Base-by-base conservation (phyloP, 1,284 basidiomycete species). In the Takashimella koratensis region DNA sequence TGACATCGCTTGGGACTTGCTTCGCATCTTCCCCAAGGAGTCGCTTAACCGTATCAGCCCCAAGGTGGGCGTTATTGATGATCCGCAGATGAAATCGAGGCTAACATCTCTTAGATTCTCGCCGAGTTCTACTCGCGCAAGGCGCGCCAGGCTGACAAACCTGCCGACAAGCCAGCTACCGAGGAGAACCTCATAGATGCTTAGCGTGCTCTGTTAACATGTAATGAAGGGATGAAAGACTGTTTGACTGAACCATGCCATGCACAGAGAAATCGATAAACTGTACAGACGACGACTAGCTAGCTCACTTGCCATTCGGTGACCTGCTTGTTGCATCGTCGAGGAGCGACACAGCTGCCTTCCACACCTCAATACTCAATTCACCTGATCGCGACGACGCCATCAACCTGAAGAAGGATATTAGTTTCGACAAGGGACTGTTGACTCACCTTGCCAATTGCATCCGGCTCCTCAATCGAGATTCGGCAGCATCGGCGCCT, bases 1-100 rank as follows among this genome's bases (percentile, higher is more conserved):
- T 53, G 96, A 99, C 78, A 82, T 98, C 52, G 96, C 93, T 20
- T 99, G 96, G 96, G 88, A 88, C 27, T 79, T 99, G 55, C 83
- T 99, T 64, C 87, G 96, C 64, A 96, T 96, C 77, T 98, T 98
- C 88, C 96, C 96, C 65, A 95, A 96, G 79, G 95, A 98, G 78
- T 90, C 93, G 77, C 83, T 98, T 60, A 98, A 97, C 80, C 87
- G 95, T 66, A 91, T 94, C 80, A 90, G 84, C 68, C 90, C 90
- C 66, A 90, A 74, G 71, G 68, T 73, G 50, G 60, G 70, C 60
- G 5, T 6, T 44, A 53, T 53, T 61, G 45, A 59, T 42, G 3
- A 20, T 25, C 4, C 41, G 47, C 51, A 16, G 52, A 44, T 22
- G 45, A 40, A 24, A 43, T 43, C 13, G 49, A 51, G 22, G 47